Evolutionary conservation across 179 eudicot species (phyloP), one percentile per base, ranked within the genome.

Genomic region (Beta macrorhiza): DNA sequence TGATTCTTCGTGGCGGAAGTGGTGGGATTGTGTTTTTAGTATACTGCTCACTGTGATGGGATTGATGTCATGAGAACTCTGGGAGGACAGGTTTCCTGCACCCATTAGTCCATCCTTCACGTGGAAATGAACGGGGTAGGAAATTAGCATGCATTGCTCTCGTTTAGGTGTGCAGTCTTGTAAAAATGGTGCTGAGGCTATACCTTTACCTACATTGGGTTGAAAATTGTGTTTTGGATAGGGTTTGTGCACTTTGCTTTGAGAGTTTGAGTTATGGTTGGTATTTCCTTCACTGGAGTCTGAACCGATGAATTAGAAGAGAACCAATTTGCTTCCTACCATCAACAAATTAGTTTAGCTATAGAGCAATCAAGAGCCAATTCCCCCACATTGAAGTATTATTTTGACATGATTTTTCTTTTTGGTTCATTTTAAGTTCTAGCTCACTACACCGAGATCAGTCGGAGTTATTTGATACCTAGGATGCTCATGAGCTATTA

Each of bases 1-100:
- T n/a, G 64, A 52, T 72, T 47, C 42, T 37, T 49, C 20, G 19
- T 68, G 82, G n/a, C 19, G 6, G 55, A 44, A 64, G 49, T 79
- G 12, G 44, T 70, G 25, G 70, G 32, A 16, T 52, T 71, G 57
- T 69, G 42, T 29, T 49, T 25, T 81, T 16, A 29, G 69, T 56
- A 44, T 42, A 67, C 78, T 71, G 45, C 3, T 7, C 72, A n/a
- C 63, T 51, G 4, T 78, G 17, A 9, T 51, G 71, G 14, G 62
- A 32, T 83, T 32, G 19, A 71, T 58, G 22, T 55, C 58, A 7
- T 32, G 57, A 75, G 52, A 10, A 20, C 53, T 55, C 19, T 8
- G 12, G 44, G 32, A 13, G 58, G 47, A 61, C 55, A 47, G 75
- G 52, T 45, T 74, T 49, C 15, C 32, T 76, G 8, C 53, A 44